Conservation (phyloP, 306 rosid genomes). For the Begonia peltatifolia region DNA sequence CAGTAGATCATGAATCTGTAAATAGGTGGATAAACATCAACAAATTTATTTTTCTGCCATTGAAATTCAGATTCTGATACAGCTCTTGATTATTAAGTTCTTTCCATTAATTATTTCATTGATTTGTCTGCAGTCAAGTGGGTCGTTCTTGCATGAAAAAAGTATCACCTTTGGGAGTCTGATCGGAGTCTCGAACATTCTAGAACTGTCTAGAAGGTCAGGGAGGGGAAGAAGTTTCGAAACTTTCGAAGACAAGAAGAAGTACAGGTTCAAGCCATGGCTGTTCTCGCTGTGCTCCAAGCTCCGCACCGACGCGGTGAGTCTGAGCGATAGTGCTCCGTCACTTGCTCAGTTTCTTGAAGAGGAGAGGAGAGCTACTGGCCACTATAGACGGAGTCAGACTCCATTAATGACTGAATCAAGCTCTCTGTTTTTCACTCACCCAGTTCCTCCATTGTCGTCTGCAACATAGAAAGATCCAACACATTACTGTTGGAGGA, state of each 20-base stretch:
- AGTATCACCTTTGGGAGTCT: constrained; percentile 56
- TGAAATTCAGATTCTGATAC: too few relatives aligned
- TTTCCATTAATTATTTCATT: background rate
- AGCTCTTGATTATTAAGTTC: too few relatives aligned
- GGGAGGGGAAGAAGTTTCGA: constrained; percentile 28
- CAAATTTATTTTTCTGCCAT: background rate
- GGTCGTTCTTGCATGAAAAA: constrained; percentile 42
- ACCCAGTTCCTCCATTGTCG: constrained; percentile 17
- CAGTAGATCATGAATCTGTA: background rate
- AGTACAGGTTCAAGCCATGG: constrained; percentile 38
- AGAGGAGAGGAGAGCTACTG: constrained; percentile 32
- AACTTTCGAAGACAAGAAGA: constrained; percentile 23
- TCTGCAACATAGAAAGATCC: too few relatives aligned
- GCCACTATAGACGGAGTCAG: constrained; percentile 16
- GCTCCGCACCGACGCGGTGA: constrained; percentile 47
- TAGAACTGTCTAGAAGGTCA: constrained; percentile 44
- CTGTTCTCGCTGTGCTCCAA: constrained; percentile 57
- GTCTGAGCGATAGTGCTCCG: constrained; percentile 18
- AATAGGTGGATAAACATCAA: background rate
- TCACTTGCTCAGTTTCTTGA: constrained; percentile 68
- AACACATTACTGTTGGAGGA: too few relatives aligned
- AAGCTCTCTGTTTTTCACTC: background rate
- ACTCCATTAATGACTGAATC: background rate
- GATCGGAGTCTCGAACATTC: constrained; percentile 36
- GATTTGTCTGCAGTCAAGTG: constrained; percentile 27